These are phyloP conservation scores for Parastagonospora avenae DNA, from an alignment of 2,329 filamentous ascomycete species.

Conservation along the genomic window DNA sequence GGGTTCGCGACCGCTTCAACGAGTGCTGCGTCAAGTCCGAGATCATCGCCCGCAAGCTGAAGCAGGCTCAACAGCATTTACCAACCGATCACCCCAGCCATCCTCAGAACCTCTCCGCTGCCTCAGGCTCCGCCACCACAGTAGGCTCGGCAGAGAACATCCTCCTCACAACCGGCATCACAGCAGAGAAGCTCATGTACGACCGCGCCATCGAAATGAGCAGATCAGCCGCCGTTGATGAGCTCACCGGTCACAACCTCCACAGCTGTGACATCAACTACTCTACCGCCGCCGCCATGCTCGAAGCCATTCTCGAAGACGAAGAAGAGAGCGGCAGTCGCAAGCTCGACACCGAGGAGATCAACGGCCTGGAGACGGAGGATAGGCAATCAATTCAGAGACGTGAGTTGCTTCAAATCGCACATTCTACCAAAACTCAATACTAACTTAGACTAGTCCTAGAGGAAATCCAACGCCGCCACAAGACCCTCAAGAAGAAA, in stretches of 20 bases:
- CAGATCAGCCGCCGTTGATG: conserved; percentile 88
- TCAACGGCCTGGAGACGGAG: conserved; percentile 66
- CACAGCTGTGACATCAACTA: conserved; percentile 90
- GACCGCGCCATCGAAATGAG: conserved; percentile 98
- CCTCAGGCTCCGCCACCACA: conserved; percentile 61
- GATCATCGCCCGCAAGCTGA: conserved; percentile 84
- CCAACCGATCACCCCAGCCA: conserved; percentile 86
- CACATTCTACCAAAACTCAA: background rate
- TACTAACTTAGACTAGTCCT: conserved; percentile 47
- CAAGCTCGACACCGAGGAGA: conserved; percentile 53
- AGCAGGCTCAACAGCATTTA: conserved; percentile 82
- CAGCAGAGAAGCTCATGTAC: conserved; percentile 97
- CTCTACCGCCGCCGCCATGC: conserved; percentile 88
- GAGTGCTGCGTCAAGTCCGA: conserved; percentile 97
- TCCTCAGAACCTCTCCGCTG: conserved; percentile 73
- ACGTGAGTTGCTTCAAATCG: conserved; percentile 58
- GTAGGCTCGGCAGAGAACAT: conserved; percentile 77
- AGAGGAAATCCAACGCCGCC: conserved; percentile 51
- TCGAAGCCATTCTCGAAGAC: conserved; percentile 89
- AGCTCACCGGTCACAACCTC: conserved; percentile 90
- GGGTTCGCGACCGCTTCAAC: conserved; percentile 93
- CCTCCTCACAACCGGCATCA: conserved; percentile 83
- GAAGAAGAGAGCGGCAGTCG: conserved; percentile 66
- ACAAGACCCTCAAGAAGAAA: conserved; percentile 53
- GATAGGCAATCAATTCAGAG: conserved; percentile 75